These are phyloP conservation scores for Kingdonia uniflora DNA, from an alignment of 164 flowering plant species.

Conservation along the genomic window DNA sequence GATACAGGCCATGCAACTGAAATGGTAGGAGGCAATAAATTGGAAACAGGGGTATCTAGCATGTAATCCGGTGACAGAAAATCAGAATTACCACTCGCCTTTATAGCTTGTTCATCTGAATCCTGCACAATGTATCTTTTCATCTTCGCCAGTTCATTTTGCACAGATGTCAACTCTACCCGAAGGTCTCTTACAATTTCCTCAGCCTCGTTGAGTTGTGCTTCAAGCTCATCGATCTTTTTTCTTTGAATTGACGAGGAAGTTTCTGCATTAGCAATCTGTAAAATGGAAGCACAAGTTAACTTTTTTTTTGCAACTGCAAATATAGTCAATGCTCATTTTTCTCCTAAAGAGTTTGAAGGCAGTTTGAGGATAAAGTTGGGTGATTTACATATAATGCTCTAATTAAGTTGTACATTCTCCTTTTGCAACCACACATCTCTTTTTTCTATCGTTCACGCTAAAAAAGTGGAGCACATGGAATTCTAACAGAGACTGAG, in stretches of 20 bases:
- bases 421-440: too few species aligned
- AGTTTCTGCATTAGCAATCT: slow-evolving; percentile 47
- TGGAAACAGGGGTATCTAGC: slow-evolving; percentile 11
- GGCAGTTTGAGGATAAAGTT: too few species aligned
- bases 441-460: too few species aligned
- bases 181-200: slow-evolving; percentile 65
- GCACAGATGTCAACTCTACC: slow-evolving; percentile 44
- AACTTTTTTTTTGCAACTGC: too few species aligned
- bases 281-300: slow-evolving; percentile 1
- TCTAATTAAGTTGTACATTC: too few species aligned
- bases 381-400: too few species aligned
- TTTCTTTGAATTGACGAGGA: slow-evolving; percentile 37
- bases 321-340: too few species aligned
- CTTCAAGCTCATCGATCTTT: slow-evolving; percentile 79
- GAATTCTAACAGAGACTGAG: too few species aligned
- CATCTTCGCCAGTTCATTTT: slow-evolving; percentile 36
- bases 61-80: slow-evolving; percentile 14
- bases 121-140: slow-evolving; percentile 16
- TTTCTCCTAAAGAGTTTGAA: too few species aligned
- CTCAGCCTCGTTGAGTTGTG: slow-evolving; percentile 85
- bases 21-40: slow-evolving; percentile 10
- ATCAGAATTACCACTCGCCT: slow-evolving; percentile 7
- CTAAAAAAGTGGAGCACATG: too few species aligned
- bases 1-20: too few species aligned
- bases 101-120: slow-evolving; percentile 14